Evolutionary conservation across 1,284 basidiomycete genomes (phyloP), one percentile per base, ranked within the genome.

Genomic region (Porogramme epimiltina): DNA sequence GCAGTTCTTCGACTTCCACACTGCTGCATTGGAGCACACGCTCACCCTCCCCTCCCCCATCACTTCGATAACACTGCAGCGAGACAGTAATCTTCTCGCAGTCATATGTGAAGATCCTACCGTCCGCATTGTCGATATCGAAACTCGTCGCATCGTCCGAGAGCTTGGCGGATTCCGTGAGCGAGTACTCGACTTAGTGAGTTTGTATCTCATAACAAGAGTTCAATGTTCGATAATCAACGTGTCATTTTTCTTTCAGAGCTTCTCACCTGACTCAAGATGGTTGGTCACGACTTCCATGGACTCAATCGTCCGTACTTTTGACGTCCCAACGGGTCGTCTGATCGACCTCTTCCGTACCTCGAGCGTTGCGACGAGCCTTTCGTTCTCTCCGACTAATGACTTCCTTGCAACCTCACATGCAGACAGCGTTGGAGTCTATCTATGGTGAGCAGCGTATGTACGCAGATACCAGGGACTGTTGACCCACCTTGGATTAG

Each of bases 371-470:
- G 93, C 95, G 2, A 96, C 93, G 0, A 93, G 89, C 62, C 70
- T 99, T 19, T 81, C 92, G 0, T 97, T 99, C 68, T 98, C 94
- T 0, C 97, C 97, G 0, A 91, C 93, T 0, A 90, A 91, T 52
- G 97, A 99, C 70, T 99, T 99, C 73, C 72, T 99, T 51, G 97
- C 97, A 0, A 97, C 95, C 2, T 80, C 93, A 0, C 97, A 99
- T 69, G 87, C 96, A 3, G 95, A 97, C 65, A 94, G 88, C 53
- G 87, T 98, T 40, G 97, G 95, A 4, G 82, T 99, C 4, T 95
- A 91, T 68, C 80, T 99, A 13, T 99, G 97, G 95, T 88, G 62
- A 52, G 79, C 56, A 26, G 22, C 11, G 5, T 25, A 8, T 24
- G 13, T 24, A 2, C 24, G 18, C 19, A 4, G 13, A n/a, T 19